phyloP scores from a whole-genome alignment of 2,329 filamentous ascomycete genomes.

The Lachnellula subtilissima region DNA sequence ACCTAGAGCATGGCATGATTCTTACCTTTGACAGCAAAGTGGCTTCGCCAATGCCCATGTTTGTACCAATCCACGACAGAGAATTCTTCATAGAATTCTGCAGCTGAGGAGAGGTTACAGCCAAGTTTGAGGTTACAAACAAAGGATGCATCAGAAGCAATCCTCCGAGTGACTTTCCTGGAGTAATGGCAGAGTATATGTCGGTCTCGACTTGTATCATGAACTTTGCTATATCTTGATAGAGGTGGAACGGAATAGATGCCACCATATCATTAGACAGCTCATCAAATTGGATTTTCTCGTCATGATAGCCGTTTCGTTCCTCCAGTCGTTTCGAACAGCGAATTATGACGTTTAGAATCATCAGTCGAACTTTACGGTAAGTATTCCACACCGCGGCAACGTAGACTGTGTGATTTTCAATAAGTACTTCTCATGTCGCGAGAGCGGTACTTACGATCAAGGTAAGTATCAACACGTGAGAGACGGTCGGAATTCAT shows the following conservation, averaged over 20 bases:
- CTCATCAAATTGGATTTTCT: background rate
- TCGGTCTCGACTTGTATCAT: background rate
- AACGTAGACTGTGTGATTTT: slow-evolving; percentile 37
- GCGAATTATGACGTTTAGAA: slow-evolving; percentile 46
- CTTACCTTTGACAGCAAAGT: slow-evolving; percentile 22
- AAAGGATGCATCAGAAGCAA: slow-evolving; percentile 28
- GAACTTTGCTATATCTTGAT: background rate
- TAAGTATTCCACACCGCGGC: slow-evolving; percentile 51
- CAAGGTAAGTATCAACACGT: background rate
- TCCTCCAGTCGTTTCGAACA: background rate
- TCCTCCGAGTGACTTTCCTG: slow-evolving; percentile 24
- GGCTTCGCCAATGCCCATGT: slow-evolving; percentile 30
- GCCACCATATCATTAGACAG: slow-evolving; percentile 11
- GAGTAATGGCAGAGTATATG: background rate
- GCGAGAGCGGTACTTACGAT: background rate
- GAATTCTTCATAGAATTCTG: slow-evolving; percentile 17
- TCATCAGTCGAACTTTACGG: slow-evolving; percentile 46
- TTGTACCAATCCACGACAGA: slow-evolving; percentile 25
- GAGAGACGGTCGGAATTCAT: background rate
- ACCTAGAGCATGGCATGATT: background rate
- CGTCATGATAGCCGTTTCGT: background rate
- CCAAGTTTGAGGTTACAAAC: slow-evolving; percentile 17
- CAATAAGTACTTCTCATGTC: background rate
- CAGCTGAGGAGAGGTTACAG: slow-evolving; percentile 10
- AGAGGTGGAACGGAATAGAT: slow-evolving; percentile 20